These are phyloP conservation scores for Oropetium thomaeum DNA, from an alignment of 176 grass and related monocot species.

Conservation along the genomic window DNA sequence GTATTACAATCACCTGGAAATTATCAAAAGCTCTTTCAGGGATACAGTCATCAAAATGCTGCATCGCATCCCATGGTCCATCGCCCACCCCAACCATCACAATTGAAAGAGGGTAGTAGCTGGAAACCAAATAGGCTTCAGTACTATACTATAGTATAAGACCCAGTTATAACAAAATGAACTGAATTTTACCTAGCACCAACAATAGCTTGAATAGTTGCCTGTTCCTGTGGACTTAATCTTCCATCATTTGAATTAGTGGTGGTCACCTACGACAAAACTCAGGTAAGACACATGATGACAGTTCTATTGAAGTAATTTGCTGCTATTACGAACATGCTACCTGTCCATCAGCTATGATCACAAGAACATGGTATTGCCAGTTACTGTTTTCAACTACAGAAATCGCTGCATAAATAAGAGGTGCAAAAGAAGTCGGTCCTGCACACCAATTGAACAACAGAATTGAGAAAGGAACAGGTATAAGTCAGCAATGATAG, in stretches of 20 bases:
- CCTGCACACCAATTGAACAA: constrained; percentile 50
- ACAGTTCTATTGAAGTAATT: constrained; percentile 15
- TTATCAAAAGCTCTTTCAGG: constrained; percentile 91
- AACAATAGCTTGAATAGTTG: constrained; percentile 84
- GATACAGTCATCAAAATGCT: constrained; percentile 91
- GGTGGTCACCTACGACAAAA: constrained; percentile 63
- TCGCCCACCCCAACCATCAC: constrained; percentile 97
- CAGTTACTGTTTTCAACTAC: constrained; percentile 75
- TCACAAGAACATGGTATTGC: constrained; percentile 96
- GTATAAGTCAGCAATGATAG: constrained; percentile 9
- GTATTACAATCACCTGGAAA: constrained; percentile 73
- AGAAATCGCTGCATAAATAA: constrained; percentile 71
- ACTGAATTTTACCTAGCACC: constrained; percentile 73
- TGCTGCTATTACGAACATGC: constrained; percentile 19
- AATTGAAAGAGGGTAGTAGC: constrained; percentile 94
- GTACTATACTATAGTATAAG: constrained; percentile 10
- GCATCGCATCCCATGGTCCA: constrained; percentile 95
- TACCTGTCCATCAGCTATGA: constrained; percentile 97
- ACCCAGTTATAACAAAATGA: constrained; percentile 10
- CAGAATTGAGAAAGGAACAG: constrained; percentile 18
- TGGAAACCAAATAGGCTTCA: constrained; percentile 49
- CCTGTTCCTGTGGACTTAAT: constrained; percentile 80
- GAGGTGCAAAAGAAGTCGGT: constrained; percentile 88
- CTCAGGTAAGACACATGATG: constrained; percentile 31
- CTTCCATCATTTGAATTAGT: constrained; percentile 40